These are phyloP conservation scores for Helotiales sp. DNA, from an alignment of 2,329 filamentous ascomycete species.

Conservation along the genomic window DNA sequence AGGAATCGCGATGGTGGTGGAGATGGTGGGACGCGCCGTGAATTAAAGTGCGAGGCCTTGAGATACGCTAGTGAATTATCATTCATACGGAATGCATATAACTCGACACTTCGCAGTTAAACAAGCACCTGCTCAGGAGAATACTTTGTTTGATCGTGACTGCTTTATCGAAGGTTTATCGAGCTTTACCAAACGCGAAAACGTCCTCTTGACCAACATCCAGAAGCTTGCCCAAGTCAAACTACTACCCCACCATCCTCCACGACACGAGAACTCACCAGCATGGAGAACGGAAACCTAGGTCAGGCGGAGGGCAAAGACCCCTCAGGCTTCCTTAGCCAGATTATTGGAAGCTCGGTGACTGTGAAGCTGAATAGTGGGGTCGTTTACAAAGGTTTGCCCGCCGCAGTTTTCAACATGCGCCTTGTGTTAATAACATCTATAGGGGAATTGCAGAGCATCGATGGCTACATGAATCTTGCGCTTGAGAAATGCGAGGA, in stretches of 20 bases:
- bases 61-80: not conserved
- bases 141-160: too few species aligned
- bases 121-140: too few species aligned
- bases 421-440: conserved; percentile 14
- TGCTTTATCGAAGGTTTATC: not conserved
- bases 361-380: conserved; percentile 99
- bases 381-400: conserved; percentile 89
- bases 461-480: conserved; percentile 99
- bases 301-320: conserved; percentile 76
- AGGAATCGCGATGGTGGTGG: not conserved
- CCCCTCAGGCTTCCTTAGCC: conserved; percentile 87
- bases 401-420: not conserved
- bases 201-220: not conserved
- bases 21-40: not conserved
- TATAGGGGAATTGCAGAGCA: conserved; percentile 90
- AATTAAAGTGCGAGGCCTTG: not conserved
- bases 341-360: conserved; percentile 92
- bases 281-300: conserved; percentile 71
- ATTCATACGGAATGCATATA: not conserved
- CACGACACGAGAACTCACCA: conserved; percentile 14
- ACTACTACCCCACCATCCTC: conserved; percentile 4
- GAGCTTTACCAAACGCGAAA: not conserved
- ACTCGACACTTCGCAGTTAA: too few species aligned
- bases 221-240: not conserved
- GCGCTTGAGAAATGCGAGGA: conserved; percentile 94